Conservation (phyloP, 805 yeast genomes). For the Saturnispora gosingensis region DNA sequence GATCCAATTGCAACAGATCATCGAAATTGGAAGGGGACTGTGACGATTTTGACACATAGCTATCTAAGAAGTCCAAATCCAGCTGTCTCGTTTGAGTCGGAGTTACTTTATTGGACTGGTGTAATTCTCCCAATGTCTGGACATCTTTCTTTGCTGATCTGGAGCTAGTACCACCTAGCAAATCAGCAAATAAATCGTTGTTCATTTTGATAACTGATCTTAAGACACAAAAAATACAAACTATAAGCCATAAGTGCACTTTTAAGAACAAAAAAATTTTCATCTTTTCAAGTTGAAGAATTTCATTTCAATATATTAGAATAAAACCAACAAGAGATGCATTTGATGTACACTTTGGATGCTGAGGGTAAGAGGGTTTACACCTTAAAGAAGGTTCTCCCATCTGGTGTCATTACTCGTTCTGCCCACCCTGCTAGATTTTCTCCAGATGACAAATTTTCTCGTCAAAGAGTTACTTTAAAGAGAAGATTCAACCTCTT, state of each 20-base stretch:
- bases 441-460: constrained; percentile 98
- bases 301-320: neutral
- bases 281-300: neutral
- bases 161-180: constrained; percentile 24
- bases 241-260: neutral
- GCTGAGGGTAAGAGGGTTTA: constrained; percentile 92
- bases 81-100: constrained; percentile 16
- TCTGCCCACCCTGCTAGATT: constrained; percentile 99
- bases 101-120: neutral
- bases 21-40: neutral
- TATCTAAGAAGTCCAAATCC: constrained; percentile 26
- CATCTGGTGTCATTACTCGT: constrained; percentile 88
- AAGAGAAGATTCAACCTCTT: constrained; percentile 88
- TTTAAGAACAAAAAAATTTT: constrained; percentile 5
- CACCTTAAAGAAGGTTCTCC: constrained; percentile 78
- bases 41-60: constrained; percentile 7
- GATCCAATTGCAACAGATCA: neutral
- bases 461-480: constrained; percentile 96
- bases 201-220: neutral
- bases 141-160: constrained; percentile 12
- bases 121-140: neutral
- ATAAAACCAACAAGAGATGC: constrained; percentile 44
- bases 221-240: neutral
- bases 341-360: constrained; percentile 96
- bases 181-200: constrained; percentile 35